phyloP scores from a whole-genome alignment of 306 rosid species.

The Pterocarpus macrocarpus region DNA sequence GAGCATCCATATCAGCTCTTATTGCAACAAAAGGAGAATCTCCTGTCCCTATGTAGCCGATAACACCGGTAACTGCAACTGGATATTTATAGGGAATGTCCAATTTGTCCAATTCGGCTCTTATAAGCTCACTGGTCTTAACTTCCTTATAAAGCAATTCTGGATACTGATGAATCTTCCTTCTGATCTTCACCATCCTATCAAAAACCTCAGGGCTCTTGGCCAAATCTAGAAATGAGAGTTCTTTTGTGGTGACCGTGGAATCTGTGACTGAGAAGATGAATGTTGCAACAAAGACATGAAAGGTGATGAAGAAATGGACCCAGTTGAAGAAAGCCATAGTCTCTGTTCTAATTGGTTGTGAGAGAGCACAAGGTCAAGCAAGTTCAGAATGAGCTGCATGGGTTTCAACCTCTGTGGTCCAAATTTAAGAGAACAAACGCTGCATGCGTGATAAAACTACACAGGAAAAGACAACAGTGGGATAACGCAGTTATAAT shows the following conservation, averaged over 20 bases:
- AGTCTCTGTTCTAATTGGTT: background rate
- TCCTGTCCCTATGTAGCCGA: slow-evolving; percentile 72
- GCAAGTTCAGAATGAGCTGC: no score
- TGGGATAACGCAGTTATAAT: no score
- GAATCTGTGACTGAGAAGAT: background rate
- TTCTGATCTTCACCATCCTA: slow-evolving; percentile 33
- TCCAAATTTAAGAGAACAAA: no score
- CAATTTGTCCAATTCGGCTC: slow-evolving; percentile 19
- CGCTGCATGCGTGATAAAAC: no score
- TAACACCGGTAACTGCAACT: slow-evolving; percentile 67
- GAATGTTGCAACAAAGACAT: slow-evolving; percentile 35
- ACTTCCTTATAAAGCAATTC: slow-evolving; percentile 16
- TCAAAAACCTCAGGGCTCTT: slow-evolving; percentile 38
- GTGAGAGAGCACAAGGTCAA: background rate
- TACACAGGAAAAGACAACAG: no score
- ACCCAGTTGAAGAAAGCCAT: slow-evolving; percentile 55
- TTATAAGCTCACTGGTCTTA: slow-evolving; percentile 26
- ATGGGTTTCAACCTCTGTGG: no score
- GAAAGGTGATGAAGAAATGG: slow-evolving; percentile 41
- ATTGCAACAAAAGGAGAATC: slow-evolving; percentile 78
- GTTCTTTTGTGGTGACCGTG: background rate
- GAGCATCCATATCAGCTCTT: slow-evolving; percentile 92
- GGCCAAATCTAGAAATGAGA: slow-evolving; percentile 54
- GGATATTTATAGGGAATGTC: background rate
- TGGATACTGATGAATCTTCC: slow-evolving; percentile 29